Base-by-base conservation (phyloP, 2,329 filamentous ascomycete genomes). In the Tolypocladium cylindrosporum region DNA sequence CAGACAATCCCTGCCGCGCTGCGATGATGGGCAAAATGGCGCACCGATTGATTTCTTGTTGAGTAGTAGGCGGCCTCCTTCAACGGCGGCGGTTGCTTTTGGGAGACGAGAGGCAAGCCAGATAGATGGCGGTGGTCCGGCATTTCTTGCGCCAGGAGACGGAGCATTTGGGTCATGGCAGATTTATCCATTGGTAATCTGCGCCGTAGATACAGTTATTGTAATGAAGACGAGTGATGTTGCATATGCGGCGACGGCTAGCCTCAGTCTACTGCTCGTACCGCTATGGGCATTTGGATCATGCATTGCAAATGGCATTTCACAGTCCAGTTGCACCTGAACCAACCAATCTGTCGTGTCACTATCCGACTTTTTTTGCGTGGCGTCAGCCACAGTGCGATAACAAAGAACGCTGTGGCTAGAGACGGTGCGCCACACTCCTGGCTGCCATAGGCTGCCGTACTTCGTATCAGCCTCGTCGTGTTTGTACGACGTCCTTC, bases 161-260 rank as follows among this genome's bases (percentile, higher is more conserved):
- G 60, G 55, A 55, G 52, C 50, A 45, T 21, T 43, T 54, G 39
- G 57, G 42, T 27, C 55, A 57, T 52, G 57, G 54, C 57, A 58
- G 55, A 55, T 45, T 51, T 56, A 37, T 60, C 48, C 40, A 27
- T 19, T 48, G 24, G 56, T 36, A 21, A 40, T 52, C 34, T 42
- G 40, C 57, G 53, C 48, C 53, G 55, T 58, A 50, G 57, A 58
- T 57, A 56, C 36, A 56, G 42, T 19, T 55, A 21, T 60, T 59
- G 13, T 59, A 56, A 57, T 60, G 40, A 58, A 55, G 43, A 24
- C 37, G 24, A 36, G 14, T 37, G 37, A 43, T 54, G 37, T 50
- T 40, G 43, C 31, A 11, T 41, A 37, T 21, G 21, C 31, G 31
- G 10, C 36, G 36, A 37, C 11, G 36, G 36, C 36, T 37, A 11